These are phyloP conservation scores for Gamsiella multidivaricata DNA, from an alignment of 192 early-diverging fungal genomes.

Conservation along the genomic window DNA sequence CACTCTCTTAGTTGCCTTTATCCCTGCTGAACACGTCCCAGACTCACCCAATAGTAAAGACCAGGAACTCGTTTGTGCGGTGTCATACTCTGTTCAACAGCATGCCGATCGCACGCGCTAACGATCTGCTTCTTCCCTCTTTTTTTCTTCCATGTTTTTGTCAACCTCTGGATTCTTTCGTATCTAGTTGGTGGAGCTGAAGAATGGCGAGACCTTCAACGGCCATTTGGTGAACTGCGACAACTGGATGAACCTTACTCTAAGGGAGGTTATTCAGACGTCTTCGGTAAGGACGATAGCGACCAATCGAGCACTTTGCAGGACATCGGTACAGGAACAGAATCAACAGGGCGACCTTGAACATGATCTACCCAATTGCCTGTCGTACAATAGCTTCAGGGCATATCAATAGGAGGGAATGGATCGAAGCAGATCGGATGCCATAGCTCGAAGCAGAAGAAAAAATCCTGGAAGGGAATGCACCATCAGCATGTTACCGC, in stretches of 20 bases:
- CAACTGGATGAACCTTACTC: conserved; percentile 97
- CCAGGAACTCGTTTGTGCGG: background rate
- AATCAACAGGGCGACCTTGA: too few species aligned
- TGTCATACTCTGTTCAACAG: too few species aligned
- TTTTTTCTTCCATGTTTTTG: background rate
- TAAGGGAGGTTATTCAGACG: conserved; percentile 95
- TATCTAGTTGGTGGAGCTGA: conserved; percentile 88
- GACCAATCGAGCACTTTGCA: background rate
- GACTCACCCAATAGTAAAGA: conserved; percentile 82
- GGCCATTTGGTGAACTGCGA: conserved; percentile 97
- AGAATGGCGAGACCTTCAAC: conserved; percentile 98
- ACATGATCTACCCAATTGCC: too few species aligned
- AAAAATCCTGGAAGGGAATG: background rate
- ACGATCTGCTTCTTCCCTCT: background rate
- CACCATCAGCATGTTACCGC: background rate
- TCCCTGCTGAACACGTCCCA: conserved; percentile 90
- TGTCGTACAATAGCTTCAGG: too few species aligned
- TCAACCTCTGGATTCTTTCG: conserved; percentile 11
- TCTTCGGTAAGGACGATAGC: conserved; percentile 67
- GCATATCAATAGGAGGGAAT: too few species aligned
- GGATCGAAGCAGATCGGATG: too few species aligned
- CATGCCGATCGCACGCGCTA: background rate
- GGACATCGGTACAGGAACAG: too few species aligned
- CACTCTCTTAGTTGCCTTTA: conserved; percentile 80
- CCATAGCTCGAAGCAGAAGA: background rate